Percentiles rank a stretch among this genome's conserved stretches.
phyloP scores from a whole-genome alignment of 2,329 filamentous ascomycete species.

The Trichoderma brevicompactum region DNA sequence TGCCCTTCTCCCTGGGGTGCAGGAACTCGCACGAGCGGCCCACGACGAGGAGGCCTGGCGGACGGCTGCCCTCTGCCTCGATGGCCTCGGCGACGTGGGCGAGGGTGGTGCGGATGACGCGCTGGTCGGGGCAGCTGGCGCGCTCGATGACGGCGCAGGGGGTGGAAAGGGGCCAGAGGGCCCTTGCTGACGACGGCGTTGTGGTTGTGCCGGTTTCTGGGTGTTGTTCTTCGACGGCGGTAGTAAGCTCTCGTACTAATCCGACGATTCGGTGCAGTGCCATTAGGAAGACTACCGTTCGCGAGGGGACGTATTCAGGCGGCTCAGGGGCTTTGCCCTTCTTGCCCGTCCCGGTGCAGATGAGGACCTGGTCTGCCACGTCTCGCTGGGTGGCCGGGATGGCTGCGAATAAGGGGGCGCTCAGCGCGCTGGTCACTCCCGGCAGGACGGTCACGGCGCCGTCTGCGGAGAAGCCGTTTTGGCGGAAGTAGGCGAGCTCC shows the following conservation, averaged over 20 bases:
- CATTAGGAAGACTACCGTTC: slow-evolving; percentile 95
- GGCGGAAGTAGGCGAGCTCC: slow-evolving; percentile 82
- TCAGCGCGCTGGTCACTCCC: slow-evolving; percentile 86
- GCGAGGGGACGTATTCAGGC: slow-evolving; percentile 73
- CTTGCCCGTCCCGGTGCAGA: slow-evolving; percentile 95
- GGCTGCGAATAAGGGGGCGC: slow-evolving; percentile 83
- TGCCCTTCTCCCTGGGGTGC: slow-evolving; percentile 58
- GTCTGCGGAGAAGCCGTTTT: slow-evolving; percentile 34
- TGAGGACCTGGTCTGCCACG: slow-evolving; percentile 87
- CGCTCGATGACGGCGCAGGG: slow-evolving; percentile 93
- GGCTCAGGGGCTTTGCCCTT: slow-evolving; percentile 84
- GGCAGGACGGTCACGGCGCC: slow-evolving; percentile 78
- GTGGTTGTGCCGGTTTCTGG: slow-evolving; percentile 24
- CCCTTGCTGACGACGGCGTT: slow-evolving; percentile 33
- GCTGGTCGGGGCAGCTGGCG: slow-evolving; percentile 91
- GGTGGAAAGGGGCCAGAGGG: slow-evolving; percentile 73
- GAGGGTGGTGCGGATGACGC: slow-evolving; percentile 87
- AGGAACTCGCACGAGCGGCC: slow-evolving; percentile 83
- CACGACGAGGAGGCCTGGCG: slow-evolving; percentile 85
- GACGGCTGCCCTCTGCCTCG: slow-evolving; percentile 85
- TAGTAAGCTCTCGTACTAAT: slow-evolving; percentile 72
- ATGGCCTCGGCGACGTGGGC: slow-evolving; percentile 79
- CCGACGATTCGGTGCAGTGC: slow-evolving; percentile 81
- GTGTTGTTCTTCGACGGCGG: slow-evolving; percentile 34
- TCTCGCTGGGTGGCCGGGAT: slow-evolving; percentile 89